Evolutionary conservation across 768 basidiomycete genomes (phyloP).

Genomic region (Phylloporus rhodoxanthus): DNA sequence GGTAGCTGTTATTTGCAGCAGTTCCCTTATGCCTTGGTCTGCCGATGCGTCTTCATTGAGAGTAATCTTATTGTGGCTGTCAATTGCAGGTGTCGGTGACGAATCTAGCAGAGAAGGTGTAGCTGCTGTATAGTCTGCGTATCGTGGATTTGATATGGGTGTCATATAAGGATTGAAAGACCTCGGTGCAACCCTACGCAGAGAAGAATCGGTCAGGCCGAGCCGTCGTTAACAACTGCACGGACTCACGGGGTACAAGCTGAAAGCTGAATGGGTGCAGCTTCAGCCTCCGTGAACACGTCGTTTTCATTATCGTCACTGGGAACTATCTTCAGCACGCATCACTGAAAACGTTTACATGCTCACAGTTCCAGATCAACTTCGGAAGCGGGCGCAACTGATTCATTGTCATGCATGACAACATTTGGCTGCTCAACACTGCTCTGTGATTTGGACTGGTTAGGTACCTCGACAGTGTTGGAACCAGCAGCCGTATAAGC

Average conservation of each 20-base stretch:
- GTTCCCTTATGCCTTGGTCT: constrained; percentile 1
- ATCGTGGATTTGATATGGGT: constrained; percentile 22
- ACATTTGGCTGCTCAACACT: neutral
- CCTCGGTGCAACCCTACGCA: constrained; percentile 12
- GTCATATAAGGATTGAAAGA: constrained; percentile 24
- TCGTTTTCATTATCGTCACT: neutral
- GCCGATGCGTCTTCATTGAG: neutral
- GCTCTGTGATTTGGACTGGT: neutral
- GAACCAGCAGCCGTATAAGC: neutral
- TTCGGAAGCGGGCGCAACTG: neutral
- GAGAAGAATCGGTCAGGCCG: neutral
- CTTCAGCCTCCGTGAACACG: neutral
- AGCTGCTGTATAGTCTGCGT: neutral
- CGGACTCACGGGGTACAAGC: constrained; percentile 19
- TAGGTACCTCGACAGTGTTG: neutral
- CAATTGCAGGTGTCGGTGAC: constrained; percentile 7
- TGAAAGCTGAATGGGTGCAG: neutral
- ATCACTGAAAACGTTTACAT: neutral
- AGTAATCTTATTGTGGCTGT: neutral
- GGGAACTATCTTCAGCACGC: neutral
- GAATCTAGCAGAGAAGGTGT: neutral
- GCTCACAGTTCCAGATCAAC: constrained; percentile 9
- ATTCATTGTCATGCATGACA: neutral
- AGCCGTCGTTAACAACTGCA: neutral
- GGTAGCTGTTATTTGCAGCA: constrained; percentile 15